phyloP scores from a whole-genome alignment of 208 protist genomes.

The Trypanosomatidae sp. region DNA sequence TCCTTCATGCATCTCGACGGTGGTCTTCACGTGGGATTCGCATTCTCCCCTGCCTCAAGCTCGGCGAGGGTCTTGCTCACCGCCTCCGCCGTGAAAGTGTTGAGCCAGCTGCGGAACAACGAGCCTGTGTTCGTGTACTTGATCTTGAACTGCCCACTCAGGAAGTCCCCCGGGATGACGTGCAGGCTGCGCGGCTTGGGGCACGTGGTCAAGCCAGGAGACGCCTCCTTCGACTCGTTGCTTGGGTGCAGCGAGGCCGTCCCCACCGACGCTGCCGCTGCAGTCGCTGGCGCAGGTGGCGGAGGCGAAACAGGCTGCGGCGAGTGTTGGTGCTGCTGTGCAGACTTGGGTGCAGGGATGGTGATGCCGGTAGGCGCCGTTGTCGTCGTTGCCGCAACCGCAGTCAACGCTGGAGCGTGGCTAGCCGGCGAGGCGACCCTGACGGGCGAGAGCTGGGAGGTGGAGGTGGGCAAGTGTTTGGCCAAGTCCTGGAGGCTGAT shows the following conservation, averaged over 20 bases:
- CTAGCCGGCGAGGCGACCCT: not conserved
- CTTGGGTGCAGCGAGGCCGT: not conserved
- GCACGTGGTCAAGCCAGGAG: not conserved
- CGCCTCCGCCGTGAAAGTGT: conserved; percentile 32
- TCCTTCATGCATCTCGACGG: not conserved
- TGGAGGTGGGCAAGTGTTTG: conserved; percentile 28
- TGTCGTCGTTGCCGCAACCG: conserved; percentile 4
- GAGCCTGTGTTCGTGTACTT: conserved; percentile 32
- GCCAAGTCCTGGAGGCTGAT: conserved; percentile 46
- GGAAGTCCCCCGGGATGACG: conserved; percentile 52
- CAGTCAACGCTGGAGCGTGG: conserved; percentile 6
- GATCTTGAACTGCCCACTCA: conserved; percentile 40
- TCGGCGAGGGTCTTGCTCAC: conserved; percentile 29
- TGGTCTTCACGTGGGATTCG: conserved; percentile 1
- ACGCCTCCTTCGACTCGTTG: conserved; percentile 4
- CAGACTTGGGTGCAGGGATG: conserved; percentile 36
- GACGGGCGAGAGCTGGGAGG: conserved; percentile 15
- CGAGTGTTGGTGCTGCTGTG: conserved; percentile 12
- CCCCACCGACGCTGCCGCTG: not conserved
- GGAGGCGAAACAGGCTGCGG: not conserved
- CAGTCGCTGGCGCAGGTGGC: not conserved
- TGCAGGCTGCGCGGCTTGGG: conserved; percentile 12
- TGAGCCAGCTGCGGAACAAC: conserved; percentile 44
- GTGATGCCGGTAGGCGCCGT: conserved; percentile 18
- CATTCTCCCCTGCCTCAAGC: conserved; percentile 18